Percentiles rank a stretch among this genome's conserved stretches.
Evolutionary conservation across 2,329 filamentous ascomycete species (phyloP).

Genomic region (Aspergillus glaucus): DNA sequence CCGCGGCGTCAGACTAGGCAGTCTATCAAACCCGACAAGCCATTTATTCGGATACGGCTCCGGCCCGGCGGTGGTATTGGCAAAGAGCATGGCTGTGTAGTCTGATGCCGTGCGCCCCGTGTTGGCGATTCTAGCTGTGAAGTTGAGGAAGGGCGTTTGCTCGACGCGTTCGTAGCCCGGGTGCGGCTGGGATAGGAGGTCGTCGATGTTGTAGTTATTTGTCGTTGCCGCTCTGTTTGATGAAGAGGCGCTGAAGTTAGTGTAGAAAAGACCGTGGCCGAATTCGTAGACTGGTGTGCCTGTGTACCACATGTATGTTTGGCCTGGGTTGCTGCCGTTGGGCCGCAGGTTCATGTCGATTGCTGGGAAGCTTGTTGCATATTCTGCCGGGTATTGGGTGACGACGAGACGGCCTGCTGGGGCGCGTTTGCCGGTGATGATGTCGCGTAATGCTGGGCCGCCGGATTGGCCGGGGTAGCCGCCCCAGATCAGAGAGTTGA

Average conservation of each 20-base stretch:
- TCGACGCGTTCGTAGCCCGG: slow-evolving; percentile 23
- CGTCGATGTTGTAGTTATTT: slow-evolving; percentile 26
- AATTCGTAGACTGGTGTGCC: slow-evolving; percentile 36
- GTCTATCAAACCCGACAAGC: slow-evolving; percentile 35
- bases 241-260: slow-evolving; percentile 28
- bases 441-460: slow-evolving; percentile 36
- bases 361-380: slow-evolving; percentile 35
- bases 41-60: slow-evolving; percentile 38
- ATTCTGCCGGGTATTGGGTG: slow-evolving; percentile 37
- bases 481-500: slow-evolving; percentile 39
- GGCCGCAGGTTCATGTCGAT: slow-evolving; percentile 39
- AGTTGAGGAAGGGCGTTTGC: slow-evolving; percentile 32
- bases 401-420: slow-evolving; percentile 37
- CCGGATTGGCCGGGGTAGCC: slow-evolving; percentile 42
- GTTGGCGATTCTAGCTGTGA: slow-evolving; percentile 32
- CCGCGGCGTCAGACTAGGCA: slow-evolving; percentile 20
- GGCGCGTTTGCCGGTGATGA: slow-evolving; percentile 36
- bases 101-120: slow-evolving; percentile 32
- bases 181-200: slow-evolving; percentile 26
- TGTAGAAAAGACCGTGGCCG: slow-evolving; percentile 41
- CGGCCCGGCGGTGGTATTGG: slow-evolving; percentile 33
- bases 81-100: slow-evolving; percentile 37
- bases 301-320: slow-evolving; percentile 43
- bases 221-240: background rate
- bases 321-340: slow-evolving; percentile 32